phyloP scores from a whole-genome alignment of 345 rosid species.

The Angophora floribunda region DNA sequence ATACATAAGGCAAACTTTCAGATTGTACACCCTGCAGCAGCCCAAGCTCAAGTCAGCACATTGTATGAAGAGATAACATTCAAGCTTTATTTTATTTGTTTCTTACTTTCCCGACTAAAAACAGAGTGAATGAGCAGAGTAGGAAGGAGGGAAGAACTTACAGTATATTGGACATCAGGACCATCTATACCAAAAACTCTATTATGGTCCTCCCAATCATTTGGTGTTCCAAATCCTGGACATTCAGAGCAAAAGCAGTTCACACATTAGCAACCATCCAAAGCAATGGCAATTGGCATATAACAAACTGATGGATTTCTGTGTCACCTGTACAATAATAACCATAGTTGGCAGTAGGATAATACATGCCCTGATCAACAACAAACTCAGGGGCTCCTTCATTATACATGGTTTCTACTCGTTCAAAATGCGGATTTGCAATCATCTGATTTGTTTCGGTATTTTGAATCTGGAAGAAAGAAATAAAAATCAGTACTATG shows the following conservation, averaged over 20 bases:
- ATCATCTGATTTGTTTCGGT: conserved; percentile 26
- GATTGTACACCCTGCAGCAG: conserved; percentile 64
- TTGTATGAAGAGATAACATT: not conserved
- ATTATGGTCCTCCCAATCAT: conserved; percentile 90
- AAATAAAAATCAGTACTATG: not conserved
- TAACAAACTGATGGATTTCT: not conserved
- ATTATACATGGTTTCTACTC: conserved; percentile 63
- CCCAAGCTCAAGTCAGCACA: not conserved
- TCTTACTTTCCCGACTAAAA: not conserved
- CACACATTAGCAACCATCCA: not conserved
- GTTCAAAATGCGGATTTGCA: conserved; percentile 23
- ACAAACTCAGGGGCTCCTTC: conserved; percentile 71
- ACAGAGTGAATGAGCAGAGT: not conserved
- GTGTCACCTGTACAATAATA: conserved; percentile 87
- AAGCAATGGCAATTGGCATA: not conserved
- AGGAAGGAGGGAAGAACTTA: conserved; percentile 4
- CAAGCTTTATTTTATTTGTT: not conserved
- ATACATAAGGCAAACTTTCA: conserved; percentile 76
- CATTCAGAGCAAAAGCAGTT: not conserved
- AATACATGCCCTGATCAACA: conserved; percentile 69
- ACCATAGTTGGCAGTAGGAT: conserved; percentile 68
- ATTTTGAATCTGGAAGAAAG: conserved; percentile 27
- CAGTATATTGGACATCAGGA: conserved; percentile 67
- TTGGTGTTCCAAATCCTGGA: conserved; percentile 80
- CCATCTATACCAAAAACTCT: conserved; percentile 77